A percentile compares a stretch with the other conserved stretches of the same genome.
Conservation (phyloP, 1,284 basidiomycete species). For the Boletellus dicymbophilus region DNA sequence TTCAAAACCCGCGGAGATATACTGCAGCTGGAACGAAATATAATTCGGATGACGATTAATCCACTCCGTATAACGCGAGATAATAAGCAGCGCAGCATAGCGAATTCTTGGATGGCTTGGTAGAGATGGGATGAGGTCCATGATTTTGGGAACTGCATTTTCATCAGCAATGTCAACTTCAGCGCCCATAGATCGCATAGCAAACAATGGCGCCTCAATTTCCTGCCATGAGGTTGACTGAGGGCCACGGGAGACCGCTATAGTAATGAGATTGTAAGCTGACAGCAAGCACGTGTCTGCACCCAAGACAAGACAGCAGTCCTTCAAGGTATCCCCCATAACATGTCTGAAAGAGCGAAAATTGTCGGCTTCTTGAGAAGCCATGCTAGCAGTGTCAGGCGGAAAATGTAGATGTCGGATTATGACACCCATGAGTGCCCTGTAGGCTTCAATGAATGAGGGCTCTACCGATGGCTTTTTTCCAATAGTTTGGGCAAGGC, state of each 20-base stretch:
- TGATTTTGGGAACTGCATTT: conserved; percentile 89
- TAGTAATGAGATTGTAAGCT: conserved; percentile 81
- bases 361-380: conserved; percentile 88
- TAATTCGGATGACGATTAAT: conserved; percentile 89
- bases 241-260: conserved; percentile 61
- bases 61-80: conserved; percentile 98
- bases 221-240: conserved; percentile 85
- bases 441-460: conserved; percentile 81
- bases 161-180: conserved; percentile 87
- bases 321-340: conserved; percentile 99
- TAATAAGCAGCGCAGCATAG: conserved; percentile 94
- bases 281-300: conserved; percentile 83
- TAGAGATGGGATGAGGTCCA: conserved; percentile 91
- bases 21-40: conserved; percentile 85
- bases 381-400: conserved; percentile 61
- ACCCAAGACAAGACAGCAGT: conserved; percentile 95
- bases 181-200: conserved; percentile 98
- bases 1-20: conserved; percentile 92
- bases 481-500: conserved; percentile 80
- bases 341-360: conserved; percentile 96
- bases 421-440: conserved; percentile 82
- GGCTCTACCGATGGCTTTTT: conserved; percentile 71
- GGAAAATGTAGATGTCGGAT: conserved; percentile 95
- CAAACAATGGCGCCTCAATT: conserved; percentile 97
- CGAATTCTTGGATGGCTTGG: conserved; percentile 91